Conservation (phyloP, 768 basidiomycete species). For the Boletus speciosus region DNA sequence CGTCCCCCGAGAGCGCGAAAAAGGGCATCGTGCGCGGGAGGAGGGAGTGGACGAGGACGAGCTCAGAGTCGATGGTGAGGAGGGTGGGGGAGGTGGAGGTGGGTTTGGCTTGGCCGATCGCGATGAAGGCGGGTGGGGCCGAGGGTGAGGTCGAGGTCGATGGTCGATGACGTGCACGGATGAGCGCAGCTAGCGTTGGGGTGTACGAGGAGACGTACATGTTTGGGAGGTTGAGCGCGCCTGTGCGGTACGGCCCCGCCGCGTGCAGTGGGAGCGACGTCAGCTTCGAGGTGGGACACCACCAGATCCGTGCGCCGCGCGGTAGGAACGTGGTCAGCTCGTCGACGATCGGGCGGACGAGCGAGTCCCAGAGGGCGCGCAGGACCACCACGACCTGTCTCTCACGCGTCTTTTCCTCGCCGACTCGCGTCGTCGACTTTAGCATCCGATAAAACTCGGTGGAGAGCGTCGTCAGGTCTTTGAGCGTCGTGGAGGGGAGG, state of each 20-base stretch:
- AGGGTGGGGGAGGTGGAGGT: constrained; percentile 4
- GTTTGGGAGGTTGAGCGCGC: constrained; percentile 6
- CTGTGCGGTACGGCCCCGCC: constrained; percentile 27
- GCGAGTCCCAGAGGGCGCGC: constrained; percentile 24
- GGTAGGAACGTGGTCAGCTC: constrained; percentile 13
- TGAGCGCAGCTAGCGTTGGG: constrained; percentile 29
- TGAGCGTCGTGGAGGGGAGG: constrained; percentile 13
- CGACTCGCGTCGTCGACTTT: constrained; percentile 3
- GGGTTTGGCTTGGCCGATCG: constrained; percentile 22
- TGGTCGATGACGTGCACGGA: constrained; percentile 16
- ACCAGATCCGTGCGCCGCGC: constrained; percentile 28
- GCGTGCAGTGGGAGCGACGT: constrained; percentile 33
- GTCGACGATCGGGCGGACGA: constrained; percentile 21
- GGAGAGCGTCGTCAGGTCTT: constrained; percentile 9
- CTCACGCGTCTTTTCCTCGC: constrained; percentile 25
- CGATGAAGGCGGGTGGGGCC: constrained; percentile 4
- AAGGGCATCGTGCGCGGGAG: constrained; percentile 15
- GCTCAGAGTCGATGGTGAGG: constrained; percentile 15
- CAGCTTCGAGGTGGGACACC: constrained; percentile 34
- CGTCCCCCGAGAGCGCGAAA: constrained; percentile 7
- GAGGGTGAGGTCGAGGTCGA: not conserved
- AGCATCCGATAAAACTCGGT: constrained; percentile 2
- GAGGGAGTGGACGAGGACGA: constrained; percentile 19
- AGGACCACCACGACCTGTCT: constrained; percentile 8
- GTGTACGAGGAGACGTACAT: constrained; percentile 35